Base-by-base conservation (phyloP, 148 eudicot genomes). In the Chenopodium suecicum region DNA sequence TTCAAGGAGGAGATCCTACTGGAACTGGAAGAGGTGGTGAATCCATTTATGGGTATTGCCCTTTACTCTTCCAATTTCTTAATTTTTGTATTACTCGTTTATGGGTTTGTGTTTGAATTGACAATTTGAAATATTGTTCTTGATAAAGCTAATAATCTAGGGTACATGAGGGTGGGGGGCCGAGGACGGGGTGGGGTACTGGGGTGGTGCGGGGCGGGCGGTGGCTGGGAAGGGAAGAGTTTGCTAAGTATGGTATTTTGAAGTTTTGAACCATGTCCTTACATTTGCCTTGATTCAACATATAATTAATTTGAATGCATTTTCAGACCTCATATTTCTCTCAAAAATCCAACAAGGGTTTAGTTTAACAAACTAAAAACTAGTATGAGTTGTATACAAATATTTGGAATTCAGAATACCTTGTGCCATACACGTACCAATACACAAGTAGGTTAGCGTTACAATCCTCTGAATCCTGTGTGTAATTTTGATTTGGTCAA, bases 1-100 rank as follows among this genome's bases (percentile, higher is more conserved):
- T 95, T 79, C 99, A 95, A 89, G 99, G 99, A 27, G 99, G 99
- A 29, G 99, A 95, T 87, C 99, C 99, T 27, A 92, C 98, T 65
- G 99, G 94, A 6, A 93, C 99, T 73, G 99, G 99, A 76, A 87
- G 99, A 56, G 98, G 99, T 32, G 99, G 99, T 63, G 90, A 91
- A 84, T 93, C 98, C 22, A 95, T 94, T 78, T 95, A 95, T 73
- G 99, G 99, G 98, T 91, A 85, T 7, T 76, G 44, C 37, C 14
- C 62, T 22, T 47, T 63, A 22, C 25, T 9, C 25, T 6, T 52
- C 2, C 4, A 8, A 16, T 2, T 41, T 5, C 44, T 41, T 4
- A 41, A 41, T 41, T 41, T 41, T 41, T 41, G 44, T 41, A 41
- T 41, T 41, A 41, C 44, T 41, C 44, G 7, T 41, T 4, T 41